Conservation (phyloP, 495 filamentous ascomycete genomes). For the Lepidopterella palustris region DNA sequence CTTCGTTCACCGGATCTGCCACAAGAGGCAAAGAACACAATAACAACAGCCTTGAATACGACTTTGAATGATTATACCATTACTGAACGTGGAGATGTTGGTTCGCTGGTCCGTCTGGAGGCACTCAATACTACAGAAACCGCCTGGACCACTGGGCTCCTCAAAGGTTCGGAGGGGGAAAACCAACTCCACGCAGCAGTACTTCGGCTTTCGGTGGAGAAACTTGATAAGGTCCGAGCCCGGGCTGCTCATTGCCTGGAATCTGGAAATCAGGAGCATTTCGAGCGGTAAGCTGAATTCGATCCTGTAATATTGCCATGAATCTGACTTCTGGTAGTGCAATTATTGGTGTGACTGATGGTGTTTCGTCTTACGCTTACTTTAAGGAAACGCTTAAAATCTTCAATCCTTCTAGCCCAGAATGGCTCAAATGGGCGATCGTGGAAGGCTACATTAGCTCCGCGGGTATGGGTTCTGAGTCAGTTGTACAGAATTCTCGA, state of each 20-base stretch:
- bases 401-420: conserved; percentile 30
- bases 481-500: conserved; percentile 66
- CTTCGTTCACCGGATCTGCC: neutral
- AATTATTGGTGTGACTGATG: conserved; percentile 2
- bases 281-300: neutral
- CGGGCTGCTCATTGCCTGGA: conserved; percentile 49
- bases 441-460: conserved; percentile 75
- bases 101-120: conserved; percentile 72
- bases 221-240: conserved; percentile 76
- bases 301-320: neutral
- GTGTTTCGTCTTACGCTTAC: conserved; percentile 34
- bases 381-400: conserved; percentile 23
- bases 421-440: conserved; percentile 38
- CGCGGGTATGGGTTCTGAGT: conserved; percentile 76
- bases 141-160: conserved; percentile 26
- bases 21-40: conserved; percentile 12
- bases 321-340: neutral
- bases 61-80: conserved; percentile 80
- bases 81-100: conserved; percentile 79
- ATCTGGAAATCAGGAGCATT: conserved; percentile 1
- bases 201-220: conserved; percentile 70
- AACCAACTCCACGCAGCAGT: conserved; percentile 38
- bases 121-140: conserved; percentile 56
- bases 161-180: conserved; percentile 25
- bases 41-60: conserved; percentile 26